Conservation (phyloP, 2,329 filamentous ascomycete genomes). For the Botrytis tulipae region DNA sequence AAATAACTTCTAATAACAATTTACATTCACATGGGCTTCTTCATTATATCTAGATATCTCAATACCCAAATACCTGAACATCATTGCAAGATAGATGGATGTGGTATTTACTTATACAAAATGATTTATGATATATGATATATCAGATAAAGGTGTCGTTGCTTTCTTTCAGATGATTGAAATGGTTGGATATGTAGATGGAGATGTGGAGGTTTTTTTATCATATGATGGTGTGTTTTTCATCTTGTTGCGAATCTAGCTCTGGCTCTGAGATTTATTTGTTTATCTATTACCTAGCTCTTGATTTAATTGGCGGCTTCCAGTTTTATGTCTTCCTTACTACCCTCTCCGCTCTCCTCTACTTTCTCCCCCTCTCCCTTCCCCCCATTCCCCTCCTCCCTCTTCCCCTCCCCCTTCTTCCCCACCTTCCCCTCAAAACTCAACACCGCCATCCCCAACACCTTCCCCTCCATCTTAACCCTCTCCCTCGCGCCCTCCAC, state of each 20-base stretch:
- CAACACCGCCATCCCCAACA: conserved; percentile 45
- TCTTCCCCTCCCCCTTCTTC: not conserved
- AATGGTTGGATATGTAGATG: not conserved
- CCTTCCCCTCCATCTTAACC: conserved; percentile 46
- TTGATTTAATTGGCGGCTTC: not conserved
- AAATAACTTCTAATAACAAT: too few species aligned
- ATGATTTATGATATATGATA: not conserved
- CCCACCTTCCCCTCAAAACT: conserved; percentile 43
- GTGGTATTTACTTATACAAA: not conserved
- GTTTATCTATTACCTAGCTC: not conserved
- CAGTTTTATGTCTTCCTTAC: not conserved
- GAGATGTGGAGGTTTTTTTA: not conserved
- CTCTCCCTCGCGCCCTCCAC: conserved; percentile 45
- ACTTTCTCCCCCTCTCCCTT: not conserved
- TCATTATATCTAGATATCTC: too few species aligned
- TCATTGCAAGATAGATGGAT: not conserved
- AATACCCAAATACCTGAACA: too few species aligned
- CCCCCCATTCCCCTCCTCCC: conserved; percentile 40
- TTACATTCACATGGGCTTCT: too few species aligned
- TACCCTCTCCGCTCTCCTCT: not conserved
- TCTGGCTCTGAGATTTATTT: too few species aligned
- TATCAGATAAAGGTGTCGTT: not conserved
- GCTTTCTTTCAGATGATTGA: not conserved
- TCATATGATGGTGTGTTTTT: not conserved
- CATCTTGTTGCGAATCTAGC: not conserved